These are phyloP conservation scores for Spiraea crenata DNA, from an alignment of 331 rosid species.

Conservation along the genomic window DNA sequence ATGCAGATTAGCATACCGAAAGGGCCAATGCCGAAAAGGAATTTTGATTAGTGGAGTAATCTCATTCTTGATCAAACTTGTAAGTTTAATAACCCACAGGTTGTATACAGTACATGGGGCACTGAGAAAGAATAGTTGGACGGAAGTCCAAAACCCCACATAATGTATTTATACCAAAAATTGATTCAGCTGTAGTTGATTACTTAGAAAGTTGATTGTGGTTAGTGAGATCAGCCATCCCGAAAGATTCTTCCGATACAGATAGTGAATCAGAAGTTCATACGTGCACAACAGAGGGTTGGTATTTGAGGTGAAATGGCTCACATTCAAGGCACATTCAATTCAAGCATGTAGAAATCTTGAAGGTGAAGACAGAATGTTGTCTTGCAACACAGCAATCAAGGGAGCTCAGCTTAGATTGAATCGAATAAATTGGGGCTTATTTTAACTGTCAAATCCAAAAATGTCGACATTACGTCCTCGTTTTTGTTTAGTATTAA, in stretches of 20 bases:
- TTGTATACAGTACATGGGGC: not conserved
- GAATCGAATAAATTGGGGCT: not conserved
- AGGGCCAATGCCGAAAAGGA: not conserved
- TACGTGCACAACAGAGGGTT: too few species aligned
- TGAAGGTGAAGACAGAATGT: constrained; percentile 43
- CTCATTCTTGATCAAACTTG: too few species aligned
- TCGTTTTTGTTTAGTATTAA: constrained; percentile 3
- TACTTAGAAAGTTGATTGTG: too few species aligned
- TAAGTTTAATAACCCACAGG: too few species aligned
- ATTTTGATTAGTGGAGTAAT: not conserved
- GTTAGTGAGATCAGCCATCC: too few species aligned
- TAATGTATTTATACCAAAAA: too few species aligned
- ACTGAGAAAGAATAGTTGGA: not conserved
- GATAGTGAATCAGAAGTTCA: too few species aligned
- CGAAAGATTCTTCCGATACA: too few species aligned
- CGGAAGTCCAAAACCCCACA: not conserved
- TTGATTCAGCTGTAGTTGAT: too few species aligned
- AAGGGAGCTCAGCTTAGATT: not conserved
- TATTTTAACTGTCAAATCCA: not conserved
- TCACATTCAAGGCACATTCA: too few species aligned
- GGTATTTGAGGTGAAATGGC: too few species aligned
- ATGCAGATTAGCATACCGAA: too few species aligned
- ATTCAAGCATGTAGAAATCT: not conserved
- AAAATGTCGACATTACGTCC: constrained; percentile 52
- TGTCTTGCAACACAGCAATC: constrained; percentile 37